Evolutionary conservation across 495 filamentous ascomycete species (phyloP), one percentile per base, ranked within the genome.

Genomic region (Ascobolus immersus): DNA sequence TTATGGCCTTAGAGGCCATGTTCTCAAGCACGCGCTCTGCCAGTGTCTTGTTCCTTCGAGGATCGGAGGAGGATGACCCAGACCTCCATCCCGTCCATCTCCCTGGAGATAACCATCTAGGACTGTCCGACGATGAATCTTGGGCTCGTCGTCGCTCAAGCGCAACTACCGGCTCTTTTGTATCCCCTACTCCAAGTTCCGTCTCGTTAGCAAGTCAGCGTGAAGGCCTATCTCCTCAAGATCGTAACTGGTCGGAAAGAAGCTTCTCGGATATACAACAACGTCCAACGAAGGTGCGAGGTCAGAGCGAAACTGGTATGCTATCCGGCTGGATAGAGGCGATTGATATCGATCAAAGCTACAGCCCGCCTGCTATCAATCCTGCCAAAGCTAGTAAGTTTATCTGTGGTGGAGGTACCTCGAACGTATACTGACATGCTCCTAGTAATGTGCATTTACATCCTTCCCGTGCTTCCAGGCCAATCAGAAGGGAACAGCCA

Each of bases 1-100:
- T 93, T 12, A 65, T 69, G 29, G 72, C 68, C 18, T 64, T 89
- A 47, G 77, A 92, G 48, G 84, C 89, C 43, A 94, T 94, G 86
- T 92, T 93, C 49, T 79, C 74, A 8, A 91, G 80, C 29, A 90
- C 80, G 2, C 65, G 77, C 9, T 71, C 79, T 2, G 68, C 81
- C 17, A 93, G 81, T 51, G 59, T 84, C 8, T 58, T 96, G 15
- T 77, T 75, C 43, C 65, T 96, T 11, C 68, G 70, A 25, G 89
- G 81, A 32, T 72, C 76, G 2, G 77, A 80, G 15, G 52, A 65
- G 10, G 86, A 96, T 45, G 86, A 96, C 45, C 80, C 82, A 2
- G 89, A 94, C 52, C 49, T 73, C 11, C 73, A 75, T 45, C 86
- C 86, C 0, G 81, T 93, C 19, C 56, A 60, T 27, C 57, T 94